Base-by-base conservation (phyloP, 176 grass and related monocot species). In the Rhynchospora pubera region DNA sequence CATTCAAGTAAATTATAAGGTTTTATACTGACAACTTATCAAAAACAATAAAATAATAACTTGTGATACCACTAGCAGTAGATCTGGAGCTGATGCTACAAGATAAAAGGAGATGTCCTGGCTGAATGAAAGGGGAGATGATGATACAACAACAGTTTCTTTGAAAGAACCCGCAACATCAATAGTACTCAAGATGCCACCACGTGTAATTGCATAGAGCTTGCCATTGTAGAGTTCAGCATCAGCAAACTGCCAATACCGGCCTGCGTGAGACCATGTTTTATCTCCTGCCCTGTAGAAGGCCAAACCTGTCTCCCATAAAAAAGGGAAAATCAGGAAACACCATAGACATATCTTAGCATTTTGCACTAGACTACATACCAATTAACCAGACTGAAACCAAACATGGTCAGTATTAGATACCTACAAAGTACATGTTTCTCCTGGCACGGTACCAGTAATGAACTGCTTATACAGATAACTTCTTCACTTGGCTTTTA, bases 121-220 rank as follows among this genome's bases (percentile, higher is more conserved):
- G 65, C 11, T 4, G 16, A 67, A 80, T 3, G 48, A 66, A 70
- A 86, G 62, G 23, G 84, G 75, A 4, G 62, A 80, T 0, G 79
- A 65, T 18, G 62, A 39, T 10, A 86, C 48, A 11, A 86, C 53
- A 11, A 79, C 62, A 34, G 23, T 68, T 67, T 86, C 75, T 55
- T 79, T 79, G 14, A 45, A 55, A 56, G 73, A 65, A 57, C 7
- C 5, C 7, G 24, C 16, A 42, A 80, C 8, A 65, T 86, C 84
- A n/a, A 86, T 81, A 21, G 76, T 86, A 47, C 84, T 86, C 8
- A 86, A 67, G 53, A 86, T 86, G 13, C 84, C 84, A 23, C 84
- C 84, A 5, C 73, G 61, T 50, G 84, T 86, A 43, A 86, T 80
- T 60, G 77, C 77, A 48, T 80, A 86, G 62, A 86, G 84, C 24